Evolutionary conservation across 75 land plant genomes (phyloP), one percentile per base, ranked within the genome.

Genomic region (Ceratopteris richardii): DNA sequence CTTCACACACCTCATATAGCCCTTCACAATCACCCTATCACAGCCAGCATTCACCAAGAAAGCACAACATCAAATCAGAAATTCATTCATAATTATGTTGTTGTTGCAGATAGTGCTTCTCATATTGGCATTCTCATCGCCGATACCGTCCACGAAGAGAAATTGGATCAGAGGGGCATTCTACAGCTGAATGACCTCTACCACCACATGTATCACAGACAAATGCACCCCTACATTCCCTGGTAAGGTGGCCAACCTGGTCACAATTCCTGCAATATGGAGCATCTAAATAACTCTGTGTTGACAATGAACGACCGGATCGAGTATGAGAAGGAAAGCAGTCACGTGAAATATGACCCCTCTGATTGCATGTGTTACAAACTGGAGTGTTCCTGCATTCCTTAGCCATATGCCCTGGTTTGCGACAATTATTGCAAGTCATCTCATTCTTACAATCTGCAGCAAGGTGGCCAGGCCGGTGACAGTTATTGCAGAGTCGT

Each of bases 361-460:
- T 65, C 59, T 77, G 71, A 24, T 72, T 74, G 60, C 80, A 77
- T 12, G 52, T 63, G 62, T 77, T 77, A 66, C 80, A 77, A 20
- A 77, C 71, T 10, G 80, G 80, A 30, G 67, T 77, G 44, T 77
- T 77, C 25, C 53, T n/a, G 39, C 77, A 77, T 18, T 83, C 86
- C n/a, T 74, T 66, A n/a, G 80, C 83, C 48, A 82, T 48, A 44
- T 83, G 83, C 17, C 81, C 85, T 22, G 78, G 50, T 55, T 82
- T 62, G 27, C 75, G 74, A 44, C 78, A 77, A 54, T 78, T 77
- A 56, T 82, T 77, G 66, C 81, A 82, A 21, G 85, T 74, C 78
- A 70, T 82, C 58, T 77, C 84, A 47, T 81, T 77, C 54, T 77
- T 78, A 63, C 80, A 81, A 17, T 69, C 70, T 0, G 58, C 70